phyloP scores from a whole-genome alignment of 1,284 basidiomycete genomes.

The Trichosporon sp. region DNA sequence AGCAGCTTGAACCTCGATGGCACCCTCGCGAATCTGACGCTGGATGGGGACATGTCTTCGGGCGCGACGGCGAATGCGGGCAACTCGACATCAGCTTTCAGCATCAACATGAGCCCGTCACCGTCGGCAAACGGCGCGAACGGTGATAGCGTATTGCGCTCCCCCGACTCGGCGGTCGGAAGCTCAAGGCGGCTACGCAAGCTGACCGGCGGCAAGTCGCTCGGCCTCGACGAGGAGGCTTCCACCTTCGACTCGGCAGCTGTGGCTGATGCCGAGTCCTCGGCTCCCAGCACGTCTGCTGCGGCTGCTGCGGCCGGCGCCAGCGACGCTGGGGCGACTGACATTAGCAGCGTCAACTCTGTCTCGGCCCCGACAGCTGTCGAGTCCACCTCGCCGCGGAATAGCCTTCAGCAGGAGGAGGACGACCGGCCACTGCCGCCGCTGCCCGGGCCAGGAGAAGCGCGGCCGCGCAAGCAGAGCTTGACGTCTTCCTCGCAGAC shows the following conservation, averaged over 20 bases:
- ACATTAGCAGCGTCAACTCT: not conserved
- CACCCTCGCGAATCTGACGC: not conserved
- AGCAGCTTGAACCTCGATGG: conserved; percentile 6
- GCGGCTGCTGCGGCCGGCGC: not conserved
- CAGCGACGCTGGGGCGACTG: not conserved
- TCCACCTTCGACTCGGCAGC: conserved; percentile 15
- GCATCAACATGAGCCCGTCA: conserved; percentile 1
- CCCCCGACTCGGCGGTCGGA: conserved; percentile 7
- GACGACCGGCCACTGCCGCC: conserved; percentile 26
- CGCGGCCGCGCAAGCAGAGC: not conserved
- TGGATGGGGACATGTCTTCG: not conserved
- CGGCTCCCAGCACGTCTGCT: not conserved
- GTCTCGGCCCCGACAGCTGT: not conserved
- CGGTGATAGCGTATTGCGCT: conserved; percentile 13
- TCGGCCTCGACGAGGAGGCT: conserved; percentile 33
- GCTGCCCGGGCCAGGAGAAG: conserved; percentile 14
- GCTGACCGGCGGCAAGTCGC: conserved; percentile 13
- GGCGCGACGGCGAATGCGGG: not conserved
- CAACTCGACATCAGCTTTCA: not conserved
- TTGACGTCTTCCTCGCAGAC: not conserved
- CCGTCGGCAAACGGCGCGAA: not conserved
- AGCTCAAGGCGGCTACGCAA: conserved; percentile 5
- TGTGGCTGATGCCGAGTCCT: not conserved
- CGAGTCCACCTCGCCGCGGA: not conserved
- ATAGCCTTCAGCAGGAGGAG: conserved; percentile 3